phyloP scores from a whole-genome alignment of 2,329 filamentous ascomycete genomes.

The Xylariaceae sp. region DNA sequence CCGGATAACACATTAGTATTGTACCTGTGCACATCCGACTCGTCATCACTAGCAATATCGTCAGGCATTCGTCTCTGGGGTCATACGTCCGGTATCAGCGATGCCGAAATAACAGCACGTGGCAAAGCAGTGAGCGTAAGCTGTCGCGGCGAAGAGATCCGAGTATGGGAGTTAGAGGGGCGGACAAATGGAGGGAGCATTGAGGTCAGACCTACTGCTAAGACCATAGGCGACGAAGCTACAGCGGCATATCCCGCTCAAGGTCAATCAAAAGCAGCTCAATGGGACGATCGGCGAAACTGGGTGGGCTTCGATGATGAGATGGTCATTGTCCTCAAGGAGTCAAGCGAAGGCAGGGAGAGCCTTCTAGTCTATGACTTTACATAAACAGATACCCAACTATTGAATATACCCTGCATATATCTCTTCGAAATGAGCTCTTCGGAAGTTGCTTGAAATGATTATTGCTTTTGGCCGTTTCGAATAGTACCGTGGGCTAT shows the following conservation, averaged over 20 bases:
- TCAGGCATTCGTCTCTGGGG: constrained; percentile 82
- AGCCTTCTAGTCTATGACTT: constrained; percentile 88
- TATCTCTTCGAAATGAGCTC: no score
- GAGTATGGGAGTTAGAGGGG: constrained; percentile 89
- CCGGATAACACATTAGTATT: constrained; percentile 87
- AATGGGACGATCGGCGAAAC: constrained; percentile 56
- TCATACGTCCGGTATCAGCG: constrained; percentile 87
- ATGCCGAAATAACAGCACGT: constrained; percentile 81
- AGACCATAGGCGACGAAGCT: constrained; percentile 31
- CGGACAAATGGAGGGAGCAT: constrained; percentile 58
- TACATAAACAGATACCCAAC: constrained; percentile 49
- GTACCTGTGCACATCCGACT: constrained; percentile 78
- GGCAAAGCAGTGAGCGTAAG: constrained; percentile 93
- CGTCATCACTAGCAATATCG: constrained; percentile 70
- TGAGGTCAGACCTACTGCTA: constrained; percentile 53
- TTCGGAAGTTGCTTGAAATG: no score
- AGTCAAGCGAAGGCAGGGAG: constrained; percentile 70
- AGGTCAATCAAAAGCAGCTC: constrained; percentile 1
- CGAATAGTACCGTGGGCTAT: no score
- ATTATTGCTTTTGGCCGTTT: no score
- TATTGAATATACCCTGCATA: background rate
- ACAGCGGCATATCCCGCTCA: constrained; percentile 7
- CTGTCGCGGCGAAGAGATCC: constrained; percentile 75
- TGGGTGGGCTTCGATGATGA: constrained; percentile 92
- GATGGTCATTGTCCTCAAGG: constrained; percentile 84